phyloP scores from a whole-genome alignment of 768 basidiomycete species.

The Leccinum incarnatum region DNA sequence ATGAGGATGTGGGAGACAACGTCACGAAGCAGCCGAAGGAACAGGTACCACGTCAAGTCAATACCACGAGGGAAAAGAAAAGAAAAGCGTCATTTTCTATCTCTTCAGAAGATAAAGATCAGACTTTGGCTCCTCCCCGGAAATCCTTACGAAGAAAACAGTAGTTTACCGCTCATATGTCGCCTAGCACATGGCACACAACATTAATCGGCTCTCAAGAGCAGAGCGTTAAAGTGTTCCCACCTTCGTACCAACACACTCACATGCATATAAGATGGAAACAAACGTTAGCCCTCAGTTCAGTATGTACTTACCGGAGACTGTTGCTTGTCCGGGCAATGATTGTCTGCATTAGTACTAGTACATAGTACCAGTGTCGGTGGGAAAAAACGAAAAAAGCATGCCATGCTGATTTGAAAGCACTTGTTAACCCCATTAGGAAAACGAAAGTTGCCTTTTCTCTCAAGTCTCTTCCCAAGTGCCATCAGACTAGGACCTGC shows the following conservation, averaged over 20 bases:
- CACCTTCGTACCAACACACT: background rate
- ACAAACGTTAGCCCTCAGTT: background rate
- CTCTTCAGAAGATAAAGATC: constrained; percentile 4
- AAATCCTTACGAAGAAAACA: constrained; percentile 22
- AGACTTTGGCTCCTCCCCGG: constrained; percentile 12
- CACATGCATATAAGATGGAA: background rate
- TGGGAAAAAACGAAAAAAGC: background rate
- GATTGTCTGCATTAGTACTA: background rate
- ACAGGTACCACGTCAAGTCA: background rate
- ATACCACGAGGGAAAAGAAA: constrained; percentile 18
- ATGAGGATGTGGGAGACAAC: constrained; percentile 6
- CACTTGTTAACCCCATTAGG: background rate
- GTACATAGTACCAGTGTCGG: no score
- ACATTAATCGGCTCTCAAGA: background rate
- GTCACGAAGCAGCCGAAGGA: background rate
- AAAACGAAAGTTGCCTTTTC: constrained; percentile 16
- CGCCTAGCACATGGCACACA: background rate
- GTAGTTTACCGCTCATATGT: background rate
- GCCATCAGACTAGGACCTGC: constrained; percentile 12
- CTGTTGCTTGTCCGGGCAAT: background rate
- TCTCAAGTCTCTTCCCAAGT: constrained; percentile 30
- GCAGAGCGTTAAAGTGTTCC: background rate
- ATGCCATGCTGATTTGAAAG: background rate
- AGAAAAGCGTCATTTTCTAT: constrained; percentile 16
- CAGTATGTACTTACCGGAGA: background rate